Base-by-base conservation (phyloP, 2,329 filamentous ascomycete genomes). In the Beauveria caledonica region DNA sequence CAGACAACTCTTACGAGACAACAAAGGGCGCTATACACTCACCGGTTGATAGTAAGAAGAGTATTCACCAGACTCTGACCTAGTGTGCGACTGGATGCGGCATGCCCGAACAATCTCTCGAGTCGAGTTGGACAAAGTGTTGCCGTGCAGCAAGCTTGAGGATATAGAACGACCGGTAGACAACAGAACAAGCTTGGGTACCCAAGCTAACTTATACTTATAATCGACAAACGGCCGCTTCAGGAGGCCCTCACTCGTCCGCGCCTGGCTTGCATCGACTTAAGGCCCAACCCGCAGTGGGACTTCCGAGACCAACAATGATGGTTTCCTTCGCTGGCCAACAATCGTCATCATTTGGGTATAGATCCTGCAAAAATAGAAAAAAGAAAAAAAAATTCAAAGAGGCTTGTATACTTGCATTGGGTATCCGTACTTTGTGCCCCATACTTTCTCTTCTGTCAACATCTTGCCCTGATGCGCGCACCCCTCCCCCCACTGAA, bases 371-470 rank as follows among this genome's bases (percentile, higher is more conserved):
- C 36, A 27, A 49, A 48, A 49, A 46, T 40, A 51, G 23, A 45
- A 50, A 44, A 36, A 36, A 5, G 2, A 21, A 51, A 25, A 40
- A 49, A 56, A 27, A 68, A 40, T 71, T 21, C 27, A 33, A 70
- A 72, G 67, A 69, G 69, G 67, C 66, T 67, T 70, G 68, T 66
- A 69, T 71, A 67, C 69, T 66, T 72, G 69, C 67, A 73, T 74
- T 74, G 72, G 72, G 72, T 74, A 74, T 69, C 71, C 70, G 64
- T 74, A 74, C 71, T 68, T 58, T 72, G 66, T 67, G 69, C 67
- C 69, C 71, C 70, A 73, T 73, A 68, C 63, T 62, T 64, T 62
- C 61, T 17, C 29, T 50, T 45, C 64, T 64, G 62, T 64, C 64
- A 65, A 68, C 46, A 60, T 58, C 62, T 64, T 33, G 63, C 65